These are phyloP conservation scores for Haplosporangium sp. DNA, from an alignment of 371 early-diverging fungal species.

Conservation along the genomic window DNA sequence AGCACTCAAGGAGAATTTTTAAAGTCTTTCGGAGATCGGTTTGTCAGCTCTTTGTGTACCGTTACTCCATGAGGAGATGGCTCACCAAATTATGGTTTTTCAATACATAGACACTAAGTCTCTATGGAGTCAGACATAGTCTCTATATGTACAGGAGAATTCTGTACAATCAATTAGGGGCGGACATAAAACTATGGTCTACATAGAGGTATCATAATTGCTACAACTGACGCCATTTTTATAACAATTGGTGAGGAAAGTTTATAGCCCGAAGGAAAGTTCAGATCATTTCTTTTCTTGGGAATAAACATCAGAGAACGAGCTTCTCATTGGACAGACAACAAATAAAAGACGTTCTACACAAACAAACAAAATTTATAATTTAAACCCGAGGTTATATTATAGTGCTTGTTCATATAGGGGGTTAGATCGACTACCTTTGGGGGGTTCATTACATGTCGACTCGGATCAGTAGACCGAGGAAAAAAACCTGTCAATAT, in stretches of 20 bases:
- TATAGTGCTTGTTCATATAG: too few species aligned
- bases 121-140: too few species aligned
- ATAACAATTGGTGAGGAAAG: not conserved
- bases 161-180: too few species aligned
- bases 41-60: not conserved
- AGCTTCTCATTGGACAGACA: conserved; percentile 21
- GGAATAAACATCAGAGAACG: conserved; percentile 17
- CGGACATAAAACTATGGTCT: not conserved
- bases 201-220: conserved; percentile 4
- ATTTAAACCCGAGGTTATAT: too few species aligned
- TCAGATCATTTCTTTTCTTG: conserved; percentile 22
- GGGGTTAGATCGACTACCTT: not conserved
- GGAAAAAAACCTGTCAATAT: not conserved
- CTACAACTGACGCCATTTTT: conserved; percentile 26
- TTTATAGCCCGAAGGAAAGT: not conserved
- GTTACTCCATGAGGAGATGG: not conserved
- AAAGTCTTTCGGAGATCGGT: too few species aligned
- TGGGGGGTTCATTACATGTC: not conserved
- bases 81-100: not conserved
- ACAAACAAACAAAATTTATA: too few species aligned
- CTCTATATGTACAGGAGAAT: too few species aligned
- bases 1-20: too few species aligned
- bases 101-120: too few species aligned
- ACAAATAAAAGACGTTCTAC: too few species aligned
- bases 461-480: not conserved